Evolutionary conservation across 116 monocot genomes (phyloP), one percentile per base, ranked within the genome.

Genomic region (Cymodocea nodosa): DNA sequence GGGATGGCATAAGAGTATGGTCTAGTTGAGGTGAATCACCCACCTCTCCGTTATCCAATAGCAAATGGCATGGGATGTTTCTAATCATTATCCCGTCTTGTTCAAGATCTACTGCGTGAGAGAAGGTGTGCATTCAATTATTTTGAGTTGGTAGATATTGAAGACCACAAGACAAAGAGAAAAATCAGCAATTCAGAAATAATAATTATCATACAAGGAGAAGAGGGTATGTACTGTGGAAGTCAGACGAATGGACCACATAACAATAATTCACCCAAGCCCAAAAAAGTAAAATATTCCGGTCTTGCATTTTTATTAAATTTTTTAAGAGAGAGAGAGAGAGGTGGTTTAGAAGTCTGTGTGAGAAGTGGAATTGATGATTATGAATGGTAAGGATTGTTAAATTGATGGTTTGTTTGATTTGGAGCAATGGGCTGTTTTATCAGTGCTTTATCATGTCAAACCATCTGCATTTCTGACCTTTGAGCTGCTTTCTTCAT

Each of bases 1-100:
- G 15, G 54, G 63, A 71, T 71, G 71, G 19, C 35, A 71, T 19
- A 52, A 40, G 63, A 54, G 37, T 62, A 15, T 62, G 52, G 20
- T 71, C 52, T 63, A 71, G 62, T n/a, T 71, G 17, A 62, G 2
- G 30, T 62, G 35, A n/a, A 57, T 56, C 10, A 44, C 51, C 30
- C 40, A 63, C 54, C 35, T 24, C 35, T 50, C 44, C 58, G 15
- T 34, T 66, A 35, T 23, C 24, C 23, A 50, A 51, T 53, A 54
- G 63, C 63, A 63, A 68, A 39, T 68, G 68, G 49, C 17, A 19
- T 24, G 68, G 49, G 24, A 19, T 24, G 30, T 44, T 69, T 54
- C 59, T 69, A 23, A 50, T 48, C 69, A 30, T 3, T 22, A 59
- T 59, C 50, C 58, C 44, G 7, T 48, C 44, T 2, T 22, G 6